Evolutionary conservation across 1,284 basidiomycete genomes (phyloP).

Genomic region (Ganoderma boninense): DNA sequence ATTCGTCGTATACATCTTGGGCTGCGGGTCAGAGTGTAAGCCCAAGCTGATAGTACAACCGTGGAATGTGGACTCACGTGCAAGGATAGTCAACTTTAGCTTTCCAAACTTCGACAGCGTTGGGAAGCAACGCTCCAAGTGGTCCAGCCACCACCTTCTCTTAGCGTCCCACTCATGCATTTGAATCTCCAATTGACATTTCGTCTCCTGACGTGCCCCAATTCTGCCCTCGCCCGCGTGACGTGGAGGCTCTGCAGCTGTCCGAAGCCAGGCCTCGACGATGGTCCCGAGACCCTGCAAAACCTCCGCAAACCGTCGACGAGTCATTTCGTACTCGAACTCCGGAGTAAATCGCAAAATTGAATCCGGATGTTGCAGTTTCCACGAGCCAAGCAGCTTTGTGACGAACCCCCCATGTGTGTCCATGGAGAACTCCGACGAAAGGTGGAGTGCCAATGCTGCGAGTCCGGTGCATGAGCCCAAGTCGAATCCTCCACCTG

Average conservation of each 20-base stretch:
- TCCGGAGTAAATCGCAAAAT: accelerated
- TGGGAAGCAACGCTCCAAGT: neutral
- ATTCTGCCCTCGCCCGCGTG: no score
- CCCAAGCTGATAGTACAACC: no score
- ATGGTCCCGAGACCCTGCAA: neutral
- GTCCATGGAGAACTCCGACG: neutral
- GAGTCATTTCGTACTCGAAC: neutral
- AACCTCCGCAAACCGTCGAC: neutral
- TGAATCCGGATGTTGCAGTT: neutral
- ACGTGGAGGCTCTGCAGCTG: neutral
- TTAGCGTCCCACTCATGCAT: neutral
- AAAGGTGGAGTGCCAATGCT: neutral
- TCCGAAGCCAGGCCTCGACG: neutral
- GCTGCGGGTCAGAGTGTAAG: no score
- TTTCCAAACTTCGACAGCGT: neutral
- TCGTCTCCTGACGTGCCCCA: no score
- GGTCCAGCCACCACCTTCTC: neutral
- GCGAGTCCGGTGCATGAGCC: neutral
- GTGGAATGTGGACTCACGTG: no score
- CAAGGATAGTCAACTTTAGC: no score
- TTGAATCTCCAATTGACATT: neutral
- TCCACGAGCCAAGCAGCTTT: neutral
- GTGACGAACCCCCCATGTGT: neutral
- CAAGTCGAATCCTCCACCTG: neutral
- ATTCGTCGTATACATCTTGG: no score